Base-by-base conservation (phyloP, 2,329 filamentous ascomycete genomes). In the Gnomoniopsis smithogilvyi region DNA sequence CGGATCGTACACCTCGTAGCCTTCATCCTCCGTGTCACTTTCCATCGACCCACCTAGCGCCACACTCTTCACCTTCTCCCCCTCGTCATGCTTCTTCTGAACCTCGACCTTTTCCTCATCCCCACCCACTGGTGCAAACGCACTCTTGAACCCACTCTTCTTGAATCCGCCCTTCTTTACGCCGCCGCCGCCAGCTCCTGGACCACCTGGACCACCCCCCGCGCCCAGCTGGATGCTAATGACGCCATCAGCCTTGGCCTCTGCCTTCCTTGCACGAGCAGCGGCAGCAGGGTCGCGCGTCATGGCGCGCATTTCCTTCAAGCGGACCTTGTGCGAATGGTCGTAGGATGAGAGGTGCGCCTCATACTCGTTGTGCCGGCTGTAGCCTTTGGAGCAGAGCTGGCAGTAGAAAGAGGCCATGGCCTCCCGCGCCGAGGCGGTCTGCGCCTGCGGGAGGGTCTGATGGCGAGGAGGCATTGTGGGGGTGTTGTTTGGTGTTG, bases 291-390 rank as follows among this genome's bases (percentile, higher is more conserved):
- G 86, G 64, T 92, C 88, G 65, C 88, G 86, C 34, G 89, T 87
- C 79, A 93, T 88, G 68, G 90, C 87, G 74, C 92, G 92, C 90
- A 94, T 92, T 68, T 95, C 90, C 74, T 91, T 91, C 60, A 93
- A 83, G 52, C 91, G 89, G 77, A 96, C 92, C 72, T 92, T 93
- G 75, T 99, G 95, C 67, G 91, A 90, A 75, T 99, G 95, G 71
- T 98, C 95, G 74, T 98, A 98, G 68, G 90, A 95, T 64, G 87
- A 87, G 58, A 97, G 90, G 73, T 99, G 95, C 8, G 93, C 89
- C 74, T 98, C 94, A 73, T 96, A 97, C 72, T 98, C 94, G 70
- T 96, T 94, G 82, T 96, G 94, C 58, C 95, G 92, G 1, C 88
- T 87, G 76, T 98, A 99, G 67, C 93, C 94, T 76, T 98, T 98